Evolutionary conservation across 306 rosid genomes (phyloP).

Genomic region (Macrotyloma uniflorum): DNA sequence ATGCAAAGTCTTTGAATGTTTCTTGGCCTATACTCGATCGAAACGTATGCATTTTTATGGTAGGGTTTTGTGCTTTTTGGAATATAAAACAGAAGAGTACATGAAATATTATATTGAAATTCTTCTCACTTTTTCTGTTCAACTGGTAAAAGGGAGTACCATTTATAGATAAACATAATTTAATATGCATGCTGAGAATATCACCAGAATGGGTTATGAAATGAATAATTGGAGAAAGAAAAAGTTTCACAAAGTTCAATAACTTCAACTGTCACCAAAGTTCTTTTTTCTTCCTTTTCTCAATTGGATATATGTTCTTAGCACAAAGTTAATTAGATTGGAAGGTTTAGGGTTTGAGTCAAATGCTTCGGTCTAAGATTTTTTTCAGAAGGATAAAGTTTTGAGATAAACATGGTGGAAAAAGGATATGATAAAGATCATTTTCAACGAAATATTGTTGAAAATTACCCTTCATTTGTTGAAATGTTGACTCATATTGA

Average conservation of each 20-base stretch:
- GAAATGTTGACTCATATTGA: background rate
- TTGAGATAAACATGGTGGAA: background rate
- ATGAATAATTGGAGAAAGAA: background rate
- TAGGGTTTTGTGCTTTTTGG: background rate
- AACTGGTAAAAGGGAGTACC: background rate
- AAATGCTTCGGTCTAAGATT: background rate
- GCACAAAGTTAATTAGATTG: no score
- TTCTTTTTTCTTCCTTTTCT: no score
- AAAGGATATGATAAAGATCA: background rate
- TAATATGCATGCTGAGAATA: background rate
- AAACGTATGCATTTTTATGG: constrained; percentile 30
- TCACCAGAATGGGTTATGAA: background rate
- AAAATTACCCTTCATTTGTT: background rate
- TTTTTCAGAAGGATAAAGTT: background rate
- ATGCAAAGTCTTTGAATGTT: background rate
- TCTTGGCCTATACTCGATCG: background rate
- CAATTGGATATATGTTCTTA: no score
- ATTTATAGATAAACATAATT: background rate
- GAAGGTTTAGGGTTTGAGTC: background rate
- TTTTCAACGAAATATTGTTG: background rate
- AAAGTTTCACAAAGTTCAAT: background rate
- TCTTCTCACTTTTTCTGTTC: constrained; percentile 16
- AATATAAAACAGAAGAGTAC: background rate
- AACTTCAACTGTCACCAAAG: background rate
- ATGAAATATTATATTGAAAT: background rate